These are phyloP conservation scores for Eutypa lata DNA, from an alignment of 2,329 filamentous ascomycete genomes.

Conservation along the genomic window DNA sequence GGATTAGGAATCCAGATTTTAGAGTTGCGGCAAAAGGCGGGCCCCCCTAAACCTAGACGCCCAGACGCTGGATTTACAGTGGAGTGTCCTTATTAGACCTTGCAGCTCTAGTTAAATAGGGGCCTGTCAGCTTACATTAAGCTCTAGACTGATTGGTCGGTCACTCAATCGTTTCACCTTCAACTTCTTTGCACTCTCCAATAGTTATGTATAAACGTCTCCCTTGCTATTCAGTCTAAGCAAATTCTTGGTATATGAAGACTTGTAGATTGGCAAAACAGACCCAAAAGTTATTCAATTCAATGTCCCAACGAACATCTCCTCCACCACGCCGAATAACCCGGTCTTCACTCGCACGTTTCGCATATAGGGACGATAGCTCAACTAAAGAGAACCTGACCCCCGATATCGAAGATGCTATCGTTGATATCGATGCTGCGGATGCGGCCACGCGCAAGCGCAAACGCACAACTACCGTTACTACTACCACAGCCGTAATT, in stretches of 20 bases:
- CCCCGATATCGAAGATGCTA: slow-evolving; percentile 28
- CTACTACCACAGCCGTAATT: neutral
- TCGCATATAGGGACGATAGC: slow-evolving; percentile 19
- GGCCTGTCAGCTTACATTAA: no score
- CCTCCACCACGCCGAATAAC: slow-evolving; percentile 29
- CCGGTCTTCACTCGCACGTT: slow-evolving; percentile 28
- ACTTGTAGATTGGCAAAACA: slow-evolving; percentile 5
- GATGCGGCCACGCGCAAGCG: slow-evolving; percentile 19
- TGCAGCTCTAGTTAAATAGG: no score
- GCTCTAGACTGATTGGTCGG: no score
- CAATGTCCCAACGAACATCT: slow-evolving; percentile 18
- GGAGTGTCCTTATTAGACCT: no score
- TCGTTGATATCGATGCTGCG: slow-evolving; percentile 11
- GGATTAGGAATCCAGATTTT: no score
- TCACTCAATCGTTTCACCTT: no score
- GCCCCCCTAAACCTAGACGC: no score
- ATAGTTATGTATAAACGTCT: no score
- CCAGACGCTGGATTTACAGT: no score
- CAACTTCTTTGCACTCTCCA: no score
- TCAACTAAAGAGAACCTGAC: slow-evolving; percentile 1
- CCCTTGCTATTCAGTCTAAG: no score
- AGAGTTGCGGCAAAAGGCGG: no score
- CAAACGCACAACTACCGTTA: slow-evolving; percentile 16
- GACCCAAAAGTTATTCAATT: slow-evolving; percentile 3
- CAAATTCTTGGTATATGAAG: slow-evolving; percentile 7